Conservation (phyloP, 2,329 filamentous ascomycete species). For the Chrysoporthe austroafricana region DNA sequence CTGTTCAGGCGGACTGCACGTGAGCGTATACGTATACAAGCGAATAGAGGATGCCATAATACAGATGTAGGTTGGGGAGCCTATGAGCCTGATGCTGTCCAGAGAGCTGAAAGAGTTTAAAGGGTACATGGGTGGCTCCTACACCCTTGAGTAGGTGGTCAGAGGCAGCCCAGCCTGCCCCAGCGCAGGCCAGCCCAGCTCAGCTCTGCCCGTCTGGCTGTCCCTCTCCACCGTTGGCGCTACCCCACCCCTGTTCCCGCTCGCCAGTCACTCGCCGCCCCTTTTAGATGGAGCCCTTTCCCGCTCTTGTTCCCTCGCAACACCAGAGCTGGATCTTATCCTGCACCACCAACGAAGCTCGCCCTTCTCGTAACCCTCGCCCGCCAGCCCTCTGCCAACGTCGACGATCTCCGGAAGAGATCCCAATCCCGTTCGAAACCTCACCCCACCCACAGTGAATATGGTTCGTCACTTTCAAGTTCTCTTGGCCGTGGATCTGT, state of each 20-base stretch:
- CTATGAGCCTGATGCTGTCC: too few relatives aligned
- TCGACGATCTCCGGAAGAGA: conserved; percentile 10
- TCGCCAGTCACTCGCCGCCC: conserved; percentile 19
- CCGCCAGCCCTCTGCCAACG: conserved; percentile 21
- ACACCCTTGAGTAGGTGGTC: not conserved
- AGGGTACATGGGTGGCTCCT: too few relatives aligned
- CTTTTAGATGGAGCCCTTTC: conserved; percentile 28
- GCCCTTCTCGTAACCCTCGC: conserved; percentile 13
- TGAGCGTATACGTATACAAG: too few relatives aligned
- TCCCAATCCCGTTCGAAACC: not conserved
- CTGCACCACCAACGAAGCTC: conserved; percentile 20
- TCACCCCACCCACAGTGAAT: conserved; percentile 17
- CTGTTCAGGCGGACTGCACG: too few relatives aligned
- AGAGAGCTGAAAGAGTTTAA: too few relatives aligned
- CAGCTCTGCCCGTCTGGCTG: not conserved
- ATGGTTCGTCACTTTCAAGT: conserved; percentile 24
- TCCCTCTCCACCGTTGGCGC: conserved; percentile 14
- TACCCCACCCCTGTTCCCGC: conserved; percentile 4
- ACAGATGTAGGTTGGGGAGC: too few relatives aligned
- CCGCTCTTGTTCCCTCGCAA: conserved; percentile 22
- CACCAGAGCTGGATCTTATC: conserved; percentile 7
- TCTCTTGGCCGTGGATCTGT: not conserved
- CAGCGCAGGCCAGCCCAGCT: not conserved
- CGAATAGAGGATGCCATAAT: too few relatives aligned
- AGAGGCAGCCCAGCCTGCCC: not conserved